Percentiles rank a stretch among this genome's conserved stretches.
These are phyloP conservation scores for Senna tora DNA, from an alignment of 306 rosid species.

Conservation along the genomic window DNA sequence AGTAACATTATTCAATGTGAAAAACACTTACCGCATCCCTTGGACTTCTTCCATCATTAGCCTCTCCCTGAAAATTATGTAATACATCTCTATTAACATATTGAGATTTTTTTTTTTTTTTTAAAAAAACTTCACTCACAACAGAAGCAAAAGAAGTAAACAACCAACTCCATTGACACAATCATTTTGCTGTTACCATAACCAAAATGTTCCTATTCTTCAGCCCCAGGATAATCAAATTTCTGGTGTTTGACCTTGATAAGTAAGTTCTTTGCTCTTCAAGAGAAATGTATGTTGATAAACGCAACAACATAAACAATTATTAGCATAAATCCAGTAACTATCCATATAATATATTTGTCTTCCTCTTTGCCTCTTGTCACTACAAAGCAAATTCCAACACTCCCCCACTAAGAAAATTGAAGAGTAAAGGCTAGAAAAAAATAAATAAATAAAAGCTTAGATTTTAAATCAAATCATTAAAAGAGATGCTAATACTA, in stretches of 20 bases:
- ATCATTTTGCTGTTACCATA: background rate
- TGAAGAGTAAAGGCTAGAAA: background rate
- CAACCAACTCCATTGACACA: background rate
- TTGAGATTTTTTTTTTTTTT: slow-evolving; percentile 20
- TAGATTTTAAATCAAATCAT: background rate
- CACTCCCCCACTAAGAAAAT: background rate
- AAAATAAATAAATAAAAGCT: background rate
- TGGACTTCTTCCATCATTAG: slow-evolving; percentile 65
- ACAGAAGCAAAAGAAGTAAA: slow-evolving; percentile 13
- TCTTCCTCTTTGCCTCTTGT: slow-evolving; percentile 12
- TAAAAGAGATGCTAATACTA: background rate
- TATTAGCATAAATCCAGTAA: slow-evolving; percentile 10
- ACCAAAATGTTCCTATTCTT: background rate
- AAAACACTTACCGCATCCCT: slow-evolving; percentile 73
- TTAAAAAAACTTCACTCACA: slow-evolving; percentile 14
- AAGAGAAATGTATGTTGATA: background rate
- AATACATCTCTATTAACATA: slow-evolving; percentile 15
- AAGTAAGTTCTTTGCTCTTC: background rate
- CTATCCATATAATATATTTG: background rate
- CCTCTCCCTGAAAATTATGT: slow-evolving; percentile 64
- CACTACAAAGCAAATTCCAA: background rate
- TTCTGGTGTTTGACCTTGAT: background rate
- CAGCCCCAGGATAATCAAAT: no score
- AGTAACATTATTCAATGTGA: slow-evolving; percentile 15
- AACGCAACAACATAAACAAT: slow-evolving; percentile 5